These are phyloP conservation scores for Melampsora abietis-canadensis DNA, from an alignment of 1,284 basidiomycete species.

Conservation along the genomic window DNA sequence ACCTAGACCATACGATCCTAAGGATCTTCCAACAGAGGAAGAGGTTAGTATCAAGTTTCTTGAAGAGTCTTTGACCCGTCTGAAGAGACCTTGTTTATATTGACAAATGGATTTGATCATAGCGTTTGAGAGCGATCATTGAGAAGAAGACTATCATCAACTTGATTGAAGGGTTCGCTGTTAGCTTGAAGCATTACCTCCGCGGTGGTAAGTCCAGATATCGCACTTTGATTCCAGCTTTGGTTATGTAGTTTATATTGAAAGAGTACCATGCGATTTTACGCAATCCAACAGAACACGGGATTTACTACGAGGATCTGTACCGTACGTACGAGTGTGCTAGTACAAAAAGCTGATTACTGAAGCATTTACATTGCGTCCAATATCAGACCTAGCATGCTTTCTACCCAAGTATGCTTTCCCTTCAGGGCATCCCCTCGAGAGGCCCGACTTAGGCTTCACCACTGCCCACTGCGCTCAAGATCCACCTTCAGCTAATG, in stretches of 20 bases:
- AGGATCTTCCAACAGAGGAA: neutral
- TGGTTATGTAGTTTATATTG: neutral
- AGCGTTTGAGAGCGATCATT: neutral
- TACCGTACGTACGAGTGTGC: constrained; percentile 9
- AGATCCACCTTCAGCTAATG: too few relatives aligned
- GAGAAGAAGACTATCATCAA: constrained; percentile 22
- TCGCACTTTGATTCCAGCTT: neutral
- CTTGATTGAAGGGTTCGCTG: constrained; percentile 9
- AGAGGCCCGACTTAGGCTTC: constrained; percentile 15
- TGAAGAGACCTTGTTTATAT: neutral
- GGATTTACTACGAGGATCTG: constrained; percentile 24
- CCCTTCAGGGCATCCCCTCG: constrained; percentile 8
- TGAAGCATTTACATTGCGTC: neutral
- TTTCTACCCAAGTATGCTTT: constrained; percentile 32
- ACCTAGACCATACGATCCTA: neutral
- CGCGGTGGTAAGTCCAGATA: neutral
- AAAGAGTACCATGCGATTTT: neutral
- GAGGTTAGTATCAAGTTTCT: neutral
- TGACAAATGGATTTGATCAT: neutral
- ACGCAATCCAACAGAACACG: neutral
- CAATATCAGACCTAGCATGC: constrained; percentile 29
- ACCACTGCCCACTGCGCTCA: neutral
- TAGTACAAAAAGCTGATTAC: neutral
- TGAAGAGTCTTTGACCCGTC: too few relatives aligned
- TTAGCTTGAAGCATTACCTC: constrained; percentile 21